Evolutionary conservation across 176 grass and related monocot genomes (phyloP).

Genomic region (Phyllostachys edulis): DNA sequence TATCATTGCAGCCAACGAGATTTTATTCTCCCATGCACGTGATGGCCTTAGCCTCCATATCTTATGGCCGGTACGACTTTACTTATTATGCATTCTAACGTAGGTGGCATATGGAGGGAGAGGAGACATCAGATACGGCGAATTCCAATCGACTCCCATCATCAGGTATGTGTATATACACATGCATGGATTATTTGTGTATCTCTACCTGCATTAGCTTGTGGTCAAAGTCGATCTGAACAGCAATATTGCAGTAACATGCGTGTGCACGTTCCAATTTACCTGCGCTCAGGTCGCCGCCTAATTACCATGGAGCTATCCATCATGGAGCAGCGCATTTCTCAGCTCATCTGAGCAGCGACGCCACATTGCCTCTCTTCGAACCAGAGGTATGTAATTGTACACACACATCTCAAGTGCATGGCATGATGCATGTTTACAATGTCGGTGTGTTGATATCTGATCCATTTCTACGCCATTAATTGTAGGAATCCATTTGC

Average conservation of each 20-base stretch:
- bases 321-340: constrained; percentile 30
- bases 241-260: neutral
- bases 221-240: neutral
- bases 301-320: constrained; percentile 34
- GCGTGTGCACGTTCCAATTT: neutral
- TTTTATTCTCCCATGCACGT: constrained; percentile 60
- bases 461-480: neutral
- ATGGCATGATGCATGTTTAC: too few relatives aligned
- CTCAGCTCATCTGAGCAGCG: constrained; percentile 10
- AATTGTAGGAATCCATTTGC: constrained; percentile 20
- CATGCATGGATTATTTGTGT: neutral
- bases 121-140: constrained; percentile 49
- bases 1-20: constrained; percentile 42
- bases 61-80: constrained; percentile 25
- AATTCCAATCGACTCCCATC: constrained; percentile 29
- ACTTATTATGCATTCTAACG: constrained; percentile 22
- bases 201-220: neutral
- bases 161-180: constrained; percentile 17
- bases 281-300: constrained; percentile 20
- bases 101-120: constrained; percentile 54
- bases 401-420: neutral
- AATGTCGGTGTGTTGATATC: neutral
- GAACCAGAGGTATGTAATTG: constrained; percentile 31
- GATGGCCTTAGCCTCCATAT: constrained; percentile 28
- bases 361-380: constrained; percentile 41